Base-by-base conservation (phyloP, 1,284 basidiomycete genomes). In the Takashimella koratensis region DNA sequence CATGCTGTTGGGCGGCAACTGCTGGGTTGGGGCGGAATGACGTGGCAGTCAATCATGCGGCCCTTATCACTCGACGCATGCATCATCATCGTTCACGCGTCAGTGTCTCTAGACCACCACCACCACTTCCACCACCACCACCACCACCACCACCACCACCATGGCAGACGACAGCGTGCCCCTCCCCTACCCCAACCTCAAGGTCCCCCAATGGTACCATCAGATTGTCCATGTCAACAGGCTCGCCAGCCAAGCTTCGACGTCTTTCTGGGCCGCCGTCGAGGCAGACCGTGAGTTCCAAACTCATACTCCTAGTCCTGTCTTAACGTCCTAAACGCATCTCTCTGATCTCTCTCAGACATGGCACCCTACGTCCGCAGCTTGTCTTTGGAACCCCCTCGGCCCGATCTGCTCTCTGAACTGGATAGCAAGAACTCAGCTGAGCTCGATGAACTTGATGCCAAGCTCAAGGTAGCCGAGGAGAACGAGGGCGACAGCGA, bases 401-500 rank as follows among this genome's bases (percentile, higher is more conserved):
- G 90, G 59, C 70, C 82, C 3, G 68, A 79, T 0, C 74, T 95
- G 4, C 79, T 95, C 2, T 79, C 82, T 13, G 76, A 79, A 22
- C 83, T 98, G 72, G 84, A 90, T 67, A 81, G 82, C 52, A 82
- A 83, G 51, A 98, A 98, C 74, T 77, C 81, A 51, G 84, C 83
- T 41, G 84, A 89, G 67, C 81, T 98, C 22, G 81, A 84, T 56
- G 83, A 83, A 59, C 78, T 98, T 6, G 88, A 96, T 50, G 83
- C 85, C 59, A 81, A 87, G 57, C 80, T 96, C 47, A 84, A 83
- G 62, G 89, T 94, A 64, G 92, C 93, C 0, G 83, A 92, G 77
- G 88, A 91, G 78, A 91, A 86, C 10, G 86, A 94, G 68, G 95
- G 94, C 47, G 94, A 98, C 76, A 87, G 87, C 8, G 95, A 98